Evolutionary conservation across 2,329 filamentous ascomycete genomes (phyloP).

Genomic region (Diaporthe longicolla): DNA sequence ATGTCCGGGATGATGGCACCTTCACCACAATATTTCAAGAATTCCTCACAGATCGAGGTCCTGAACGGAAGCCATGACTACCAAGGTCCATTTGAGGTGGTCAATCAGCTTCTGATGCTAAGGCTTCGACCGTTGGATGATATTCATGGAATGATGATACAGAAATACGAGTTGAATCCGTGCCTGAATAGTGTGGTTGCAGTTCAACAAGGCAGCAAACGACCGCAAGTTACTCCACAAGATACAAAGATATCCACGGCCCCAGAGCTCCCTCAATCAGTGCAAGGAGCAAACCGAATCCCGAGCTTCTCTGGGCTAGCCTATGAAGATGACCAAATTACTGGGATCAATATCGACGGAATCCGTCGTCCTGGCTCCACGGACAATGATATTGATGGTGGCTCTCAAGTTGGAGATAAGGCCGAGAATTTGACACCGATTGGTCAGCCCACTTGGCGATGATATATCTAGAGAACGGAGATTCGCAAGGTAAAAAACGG

Average conservation of each 20-base stretch:
- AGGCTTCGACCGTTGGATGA: background rate
- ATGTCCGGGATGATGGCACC: slow-evolving; percentile 19
- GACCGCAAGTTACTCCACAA: background rate
- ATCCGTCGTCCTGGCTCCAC: background rate
- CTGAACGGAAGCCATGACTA: background rate
- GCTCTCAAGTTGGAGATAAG: background rate
- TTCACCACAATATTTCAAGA: background rate
- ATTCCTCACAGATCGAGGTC: background rate
- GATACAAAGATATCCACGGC: background rate
- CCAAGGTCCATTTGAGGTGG: background rate
- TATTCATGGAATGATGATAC: background rate
- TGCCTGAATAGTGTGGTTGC: background rate
- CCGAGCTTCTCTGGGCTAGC: background rate
- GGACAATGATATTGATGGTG: background rate
- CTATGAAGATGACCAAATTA: background rate
- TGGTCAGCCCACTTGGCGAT: background rate
- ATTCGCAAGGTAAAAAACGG: too few species aligned
- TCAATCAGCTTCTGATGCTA: slow-evolving; percentile 6
- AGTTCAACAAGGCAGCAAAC: background rate
- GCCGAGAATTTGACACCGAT: background rate
- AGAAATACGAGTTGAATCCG: background rate
- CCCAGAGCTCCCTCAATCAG: fast-evolving
- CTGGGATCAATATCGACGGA: background rate
- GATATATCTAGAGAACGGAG: slow-evolving; percentile 11
- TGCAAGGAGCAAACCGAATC: background rate